Conservation (phyloP, 2,329 filamentous ascomycete genomes). For the Pyrenochaeta sp. region DNA sequence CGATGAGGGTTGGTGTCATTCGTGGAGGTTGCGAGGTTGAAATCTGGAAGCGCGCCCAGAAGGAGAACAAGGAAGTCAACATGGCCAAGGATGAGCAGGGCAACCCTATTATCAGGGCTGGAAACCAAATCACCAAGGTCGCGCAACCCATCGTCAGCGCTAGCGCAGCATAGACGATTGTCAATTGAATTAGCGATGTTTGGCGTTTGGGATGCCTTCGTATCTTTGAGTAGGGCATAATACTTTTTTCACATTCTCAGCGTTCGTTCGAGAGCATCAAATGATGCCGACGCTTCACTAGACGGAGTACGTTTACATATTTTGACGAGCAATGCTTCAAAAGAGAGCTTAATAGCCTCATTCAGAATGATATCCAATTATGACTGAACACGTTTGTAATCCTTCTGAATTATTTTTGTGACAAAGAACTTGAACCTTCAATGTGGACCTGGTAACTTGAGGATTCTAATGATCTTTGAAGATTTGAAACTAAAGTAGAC, state of each 20-base stretch:
- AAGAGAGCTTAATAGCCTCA: slow-evolving; percentile 25
- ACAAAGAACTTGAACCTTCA: too few species aligned
- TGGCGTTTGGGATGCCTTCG: slow-evolving; percentile 40
- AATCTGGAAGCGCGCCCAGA: slow-evolving; percentile 54
- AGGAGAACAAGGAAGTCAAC: slow-evolving; percentile 72
- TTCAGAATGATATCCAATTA: slow-evolving; percentile 29
- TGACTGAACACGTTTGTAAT: slow-evolving; percentile 1
- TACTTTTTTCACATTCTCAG: slow-evolving; percentile 35
- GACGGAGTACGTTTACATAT: slow-evolving; percentile 39
- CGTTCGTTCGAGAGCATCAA: slow-evolving; percentile 36
- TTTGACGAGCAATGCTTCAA: slow-evolving; percentile 18
- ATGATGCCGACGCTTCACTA: slow-evolving; percentile 32
- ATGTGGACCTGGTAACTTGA: too few species aligned
- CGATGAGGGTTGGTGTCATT: slow-evolving; percentile 54
- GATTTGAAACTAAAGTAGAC: not conserved
- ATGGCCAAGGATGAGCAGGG: slow-evolving; percentile 82
- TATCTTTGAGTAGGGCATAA: slow-evolving; percentile 26
- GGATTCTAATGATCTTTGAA: too few species aligned
- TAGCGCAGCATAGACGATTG: slow-evolving; percentile 71
- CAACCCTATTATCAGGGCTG: slow-evolving; percentile 83
- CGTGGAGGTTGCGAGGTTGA: slow-evolving; percentile 54
- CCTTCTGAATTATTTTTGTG: too few species aligned
- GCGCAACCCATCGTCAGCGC: slow-evolving; percentile 80
- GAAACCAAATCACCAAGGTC: slow-evolving; percentile 84
- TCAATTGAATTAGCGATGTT: slow-evolving; percentile 35